Evolutionary conservation across 2,329 filamentous ascomycete species (phyloP).

Genomic region (Stemphylium lycopersici): DNA sequence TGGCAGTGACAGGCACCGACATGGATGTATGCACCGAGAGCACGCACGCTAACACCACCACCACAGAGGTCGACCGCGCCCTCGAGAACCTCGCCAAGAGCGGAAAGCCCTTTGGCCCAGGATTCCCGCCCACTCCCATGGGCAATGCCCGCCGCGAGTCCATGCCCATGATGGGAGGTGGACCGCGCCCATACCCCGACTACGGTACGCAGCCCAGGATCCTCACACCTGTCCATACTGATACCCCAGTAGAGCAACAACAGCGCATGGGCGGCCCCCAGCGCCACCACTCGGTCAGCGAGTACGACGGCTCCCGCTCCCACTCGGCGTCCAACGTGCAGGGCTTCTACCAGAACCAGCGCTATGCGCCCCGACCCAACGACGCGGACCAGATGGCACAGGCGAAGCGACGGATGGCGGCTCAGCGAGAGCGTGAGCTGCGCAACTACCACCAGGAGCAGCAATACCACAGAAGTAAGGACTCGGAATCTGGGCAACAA

Average conservation of each 20-base stretch:
- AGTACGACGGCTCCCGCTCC: slow-evolving; percentile 78
- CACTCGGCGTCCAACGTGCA: slow-evolving; percentile 81
- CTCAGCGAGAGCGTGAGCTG: slow-evolving; percentile 97
- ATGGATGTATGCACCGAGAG: neutral
- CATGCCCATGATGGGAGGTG: slow-evolving; percentile 65
- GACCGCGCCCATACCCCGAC: slow-evolving; percentile 62
- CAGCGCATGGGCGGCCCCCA: slow-evolving; percentile 69
- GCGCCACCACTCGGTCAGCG: slow-evolving; percentile 83
- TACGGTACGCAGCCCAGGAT: slow-evolving; percentile 57
- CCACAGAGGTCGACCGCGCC: slow-evolving; percentile 88
- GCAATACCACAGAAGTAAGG: slow-evolving; percentile 99
- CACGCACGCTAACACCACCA: slow-evolving; percentile 19
- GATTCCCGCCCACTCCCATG: slow-evolving; percentile 34
- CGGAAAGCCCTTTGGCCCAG: slow-evolving; percentile 79
- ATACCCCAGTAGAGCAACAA: slow-evolving; percentile 57
- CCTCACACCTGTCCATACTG: slow-evolving; percentile 3
- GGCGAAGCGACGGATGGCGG: slow-evolving; percentile 98
- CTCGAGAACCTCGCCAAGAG: slow-evolving; percentile 96
- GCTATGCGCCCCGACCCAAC: slow-evolving; percentile 84
- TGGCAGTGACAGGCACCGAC: slow-evolving; percentile 5
- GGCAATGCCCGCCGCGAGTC: slow-evolving; percentile 78
- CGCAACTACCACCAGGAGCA: slow-evolving; percentile 99
- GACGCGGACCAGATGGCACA: slow-evolving; percentile 99
- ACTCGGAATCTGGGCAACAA: slow-evolving; percentile 74
- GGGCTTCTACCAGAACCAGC: slow-evolving; percentile 92